Evolutionary conservation across 2,329 filamentous ascomycete genomes (phyloP).

Genomic region (Fusarium tupiense): DNA sequence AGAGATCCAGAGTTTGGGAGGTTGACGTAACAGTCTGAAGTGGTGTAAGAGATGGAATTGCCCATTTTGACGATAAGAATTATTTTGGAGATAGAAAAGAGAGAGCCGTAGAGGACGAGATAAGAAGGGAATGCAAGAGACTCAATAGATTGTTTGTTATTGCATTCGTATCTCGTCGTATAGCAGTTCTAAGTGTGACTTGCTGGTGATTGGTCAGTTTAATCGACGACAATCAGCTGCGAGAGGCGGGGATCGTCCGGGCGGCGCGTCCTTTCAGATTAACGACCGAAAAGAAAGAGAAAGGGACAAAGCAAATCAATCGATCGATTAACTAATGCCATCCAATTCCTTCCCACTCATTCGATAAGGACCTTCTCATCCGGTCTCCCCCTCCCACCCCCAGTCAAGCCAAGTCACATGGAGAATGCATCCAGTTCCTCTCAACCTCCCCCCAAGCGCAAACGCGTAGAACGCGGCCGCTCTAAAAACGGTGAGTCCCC

Average conservation of each 20-base stretch:
- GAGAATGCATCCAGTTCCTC: neutral
- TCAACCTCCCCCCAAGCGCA: neutral
- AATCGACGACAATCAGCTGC: conserved; percentile 1
- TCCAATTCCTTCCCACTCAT: neutral
- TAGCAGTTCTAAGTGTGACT: neutral
- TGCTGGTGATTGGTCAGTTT: conserved; percentile 1
- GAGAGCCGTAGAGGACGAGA: rapidly evolving
- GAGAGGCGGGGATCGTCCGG: neutral
- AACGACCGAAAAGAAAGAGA: neutral
- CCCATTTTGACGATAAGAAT: neutral
- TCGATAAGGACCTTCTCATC: neutral
- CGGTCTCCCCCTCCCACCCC: neutral
- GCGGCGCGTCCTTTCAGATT: neutral
- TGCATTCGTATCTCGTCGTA: neutral
- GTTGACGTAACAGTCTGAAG: neutral
- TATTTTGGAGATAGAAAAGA: neutral
- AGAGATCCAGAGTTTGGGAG: conserved; percentile 15
- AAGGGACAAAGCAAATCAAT: neutral
- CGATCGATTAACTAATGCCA: neutral
- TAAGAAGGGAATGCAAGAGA: neutral
- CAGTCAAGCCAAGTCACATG: neutral
- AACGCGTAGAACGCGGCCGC: conserved; percentile 16
- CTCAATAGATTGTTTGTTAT: neutral
- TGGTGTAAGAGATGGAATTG: conserved; percentile 10
- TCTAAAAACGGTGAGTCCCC: conserved; percentile 13